Base-by-base conservation (phyloP, 352 stramenopile genomes). In the Phytophthora foliorum region DNA sequence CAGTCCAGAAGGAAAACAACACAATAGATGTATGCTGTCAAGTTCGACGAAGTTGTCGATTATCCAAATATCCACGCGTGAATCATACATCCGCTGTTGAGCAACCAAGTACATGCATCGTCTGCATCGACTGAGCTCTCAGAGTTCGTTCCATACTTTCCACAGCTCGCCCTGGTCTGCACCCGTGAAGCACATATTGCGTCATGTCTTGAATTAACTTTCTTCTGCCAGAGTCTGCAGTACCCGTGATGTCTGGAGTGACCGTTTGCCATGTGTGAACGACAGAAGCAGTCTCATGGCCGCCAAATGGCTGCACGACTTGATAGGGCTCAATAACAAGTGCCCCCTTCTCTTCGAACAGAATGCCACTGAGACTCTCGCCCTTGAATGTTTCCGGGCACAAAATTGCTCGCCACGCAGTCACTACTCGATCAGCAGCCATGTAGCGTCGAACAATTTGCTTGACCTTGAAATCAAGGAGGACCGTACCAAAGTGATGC, bases 341-440 rank as follows among this genome's bases (percentile, higher is more conserved):
- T 24, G 82, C 86, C 4, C 83, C 83, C 42, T 78, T 78, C 58
- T 91, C 83, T 24, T 74, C 69, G 54, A 88, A 90, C 31, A 73
- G 68, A 11, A 82, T 60, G 25, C 70, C 67, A 4, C 64, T 60
- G 21, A 88, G 49, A 14, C 68, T 69, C 51, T 82, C 74, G 22
- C 68, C 58, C 42, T 74, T 78, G 68, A 90, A 88, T 45, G 77
- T 75, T 25, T 80, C 48, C 3, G 81, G 75, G 6, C 84, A 70
- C 22, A 89, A 72, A 42, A 80, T 64, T 17, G 81, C 75, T 14
- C 68, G 77, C 76, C 74, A 86, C 24, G 75, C 78, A 11, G 86
- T 54, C 32, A 89, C 71, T n/a, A 81, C 53, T 17, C 78, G 74
- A 19, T 73, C 64, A 1, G 50, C 54, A 41, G 78, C 74, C 6